Conservation (phyloP, 78 protist genomes). For the Dictyostelium citrinum region DNA sequence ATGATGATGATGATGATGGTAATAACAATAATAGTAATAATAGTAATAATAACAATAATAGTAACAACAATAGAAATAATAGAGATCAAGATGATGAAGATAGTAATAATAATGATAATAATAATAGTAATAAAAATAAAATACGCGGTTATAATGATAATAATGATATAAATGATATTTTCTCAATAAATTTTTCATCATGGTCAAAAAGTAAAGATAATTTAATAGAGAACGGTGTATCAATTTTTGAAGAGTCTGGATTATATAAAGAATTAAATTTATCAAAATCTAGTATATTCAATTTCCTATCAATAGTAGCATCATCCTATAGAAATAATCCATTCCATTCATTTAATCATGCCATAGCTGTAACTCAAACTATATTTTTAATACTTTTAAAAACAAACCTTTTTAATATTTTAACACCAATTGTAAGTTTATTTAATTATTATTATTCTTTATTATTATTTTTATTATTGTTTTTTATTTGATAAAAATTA, state of each 20-base stretch:
- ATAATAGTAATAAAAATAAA: not conserved
- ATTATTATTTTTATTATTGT: not conserved
- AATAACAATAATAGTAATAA: not conserved
- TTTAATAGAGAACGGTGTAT: not conserved
- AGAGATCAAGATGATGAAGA: not conserved
- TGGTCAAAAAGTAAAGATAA: slow-evolving; percentile 14
- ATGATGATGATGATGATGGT: not conserved
- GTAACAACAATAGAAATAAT: not conserved
- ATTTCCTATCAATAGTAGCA: not conserved
- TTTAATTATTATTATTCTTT: too few relatives aligned
- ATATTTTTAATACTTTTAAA: slow-evolving; percentile 34
- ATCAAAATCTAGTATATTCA: not conserved
- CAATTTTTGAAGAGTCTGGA: slow-evolving; percentile 49
- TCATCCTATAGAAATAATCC: slow-evolving; percentile 52
- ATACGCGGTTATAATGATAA: not conserved
- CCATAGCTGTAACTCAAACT: slow-evolving; percentile 71
- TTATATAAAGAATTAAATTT: slow-evolving; percentile 7
- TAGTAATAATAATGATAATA: not conserved
- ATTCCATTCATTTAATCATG: slow-evolving; percentile 74
- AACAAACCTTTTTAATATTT: slow-evolving; percentile 32
- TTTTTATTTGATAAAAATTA: slow-evolving; percentile 23
- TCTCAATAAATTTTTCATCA: slow-evolving; percentile 67
- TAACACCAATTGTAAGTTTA: slow-evolving; percentile 60
- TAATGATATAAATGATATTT: slow-evolving; percentile 1
- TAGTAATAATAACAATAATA: not conserved